Evolutionary conservation across 208 protist species (phyloP).

Genomic region (Trichomonas gallinae): DNA sequence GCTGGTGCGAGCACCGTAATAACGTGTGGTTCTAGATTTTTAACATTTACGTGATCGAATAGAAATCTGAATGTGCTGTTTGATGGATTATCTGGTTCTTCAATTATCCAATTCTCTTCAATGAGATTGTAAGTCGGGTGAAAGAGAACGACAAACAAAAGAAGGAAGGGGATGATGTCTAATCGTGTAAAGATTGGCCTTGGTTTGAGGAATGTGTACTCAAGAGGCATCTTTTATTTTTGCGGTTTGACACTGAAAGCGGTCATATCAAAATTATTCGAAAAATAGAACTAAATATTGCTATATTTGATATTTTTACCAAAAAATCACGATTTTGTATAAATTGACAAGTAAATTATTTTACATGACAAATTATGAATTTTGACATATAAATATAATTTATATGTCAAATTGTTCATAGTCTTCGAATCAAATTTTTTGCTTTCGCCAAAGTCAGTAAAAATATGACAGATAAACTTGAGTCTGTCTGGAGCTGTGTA

Average conservation of each 20-base stretch:
- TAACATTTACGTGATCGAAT: not conserved
- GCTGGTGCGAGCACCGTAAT: not conserved
- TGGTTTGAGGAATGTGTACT: not conserved
- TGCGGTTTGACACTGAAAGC: not conserved
- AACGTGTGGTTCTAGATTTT: not conserved
- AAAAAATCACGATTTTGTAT: too few relatives aligned
- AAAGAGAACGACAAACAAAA: not conserved
- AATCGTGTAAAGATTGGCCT: not conserved
- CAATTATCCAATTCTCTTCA: not conserved
- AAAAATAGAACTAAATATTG: too few relatives aligned
- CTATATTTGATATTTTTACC: too few relatives aligned
- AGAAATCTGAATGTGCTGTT: not conserved
- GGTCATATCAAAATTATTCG: too few relatives aligned
- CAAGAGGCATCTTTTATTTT: not conserved
- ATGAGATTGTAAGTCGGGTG: not conserved
- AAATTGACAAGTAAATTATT: too few relatives aligned
- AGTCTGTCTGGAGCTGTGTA: too few relatives aligned
- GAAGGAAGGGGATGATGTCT: not conserved
- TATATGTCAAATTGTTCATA: too few relatives aligned
- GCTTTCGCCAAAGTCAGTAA: too few relatives aligned
- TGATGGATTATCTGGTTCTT: conserved; percentile 13
- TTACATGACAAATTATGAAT: too few relatives aligned
- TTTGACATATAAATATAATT: too few relatives aligned
- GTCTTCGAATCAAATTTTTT: too few relatives aligned
- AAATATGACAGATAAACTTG: too few relatives aligned